Evolutionary conservation across 2,329 filamentous ascomycete genomes (phyloP).

Genomic region (Lasiodiplodia theobromae): DNA sequence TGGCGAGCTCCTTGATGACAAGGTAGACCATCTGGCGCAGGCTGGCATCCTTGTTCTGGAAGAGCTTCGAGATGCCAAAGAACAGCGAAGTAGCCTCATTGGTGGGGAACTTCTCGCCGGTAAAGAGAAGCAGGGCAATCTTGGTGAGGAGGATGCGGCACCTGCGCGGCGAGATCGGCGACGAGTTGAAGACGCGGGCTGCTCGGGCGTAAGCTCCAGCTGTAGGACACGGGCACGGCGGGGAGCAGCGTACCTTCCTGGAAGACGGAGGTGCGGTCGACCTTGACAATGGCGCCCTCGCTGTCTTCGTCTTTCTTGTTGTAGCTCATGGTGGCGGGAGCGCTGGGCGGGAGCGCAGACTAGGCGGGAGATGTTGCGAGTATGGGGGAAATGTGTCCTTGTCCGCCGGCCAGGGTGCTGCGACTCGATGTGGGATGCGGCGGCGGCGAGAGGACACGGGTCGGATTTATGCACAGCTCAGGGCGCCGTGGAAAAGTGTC

Average conservation of each 20-base stretch:
- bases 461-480: not conserved
- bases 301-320: conserved; percentile 99
- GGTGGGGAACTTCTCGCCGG: conserved; percentile 93
- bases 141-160: conserved; percentile 97
- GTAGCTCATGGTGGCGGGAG: conserved; percentile 76
- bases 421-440: not conserved
- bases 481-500: not conserved
- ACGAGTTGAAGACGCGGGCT: conserved; percentile 98
- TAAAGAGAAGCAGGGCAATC: conserved; percentile 94
- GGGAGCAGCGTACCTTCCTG: conserved; percentile 78
- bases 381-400: conserved; percentile 31
- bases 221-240: conserved; percentile 44
- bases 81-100: conserved; percentile 98
- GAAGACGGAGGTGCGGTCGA: conserved; percentile 97
- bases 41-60: conserved; percentile 99
- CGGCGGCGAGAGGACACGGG: not conserved
- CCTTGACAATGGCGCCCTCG: conserved; percentile 91
- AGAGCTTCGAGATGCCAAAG: conserved; percentile 96
- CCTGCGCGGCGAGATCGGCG: conserved; percentile 94
- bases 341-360: conserved; percentile 18
- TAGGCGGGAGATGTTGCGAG: conserved; percentile 10
- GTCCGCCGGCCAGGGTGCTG: conserved; percentile 10
- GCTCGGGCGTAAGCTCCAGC: conserved; percentile 40
- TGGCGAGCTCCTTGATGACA: conserved; percentile 95
- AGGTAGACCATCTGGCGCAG: conserved; percentile 99